Base-by-base conservation (phyloP, 2,329 filamentous ascomycete species). In the Aurifilum marmelostoma region DNA sequence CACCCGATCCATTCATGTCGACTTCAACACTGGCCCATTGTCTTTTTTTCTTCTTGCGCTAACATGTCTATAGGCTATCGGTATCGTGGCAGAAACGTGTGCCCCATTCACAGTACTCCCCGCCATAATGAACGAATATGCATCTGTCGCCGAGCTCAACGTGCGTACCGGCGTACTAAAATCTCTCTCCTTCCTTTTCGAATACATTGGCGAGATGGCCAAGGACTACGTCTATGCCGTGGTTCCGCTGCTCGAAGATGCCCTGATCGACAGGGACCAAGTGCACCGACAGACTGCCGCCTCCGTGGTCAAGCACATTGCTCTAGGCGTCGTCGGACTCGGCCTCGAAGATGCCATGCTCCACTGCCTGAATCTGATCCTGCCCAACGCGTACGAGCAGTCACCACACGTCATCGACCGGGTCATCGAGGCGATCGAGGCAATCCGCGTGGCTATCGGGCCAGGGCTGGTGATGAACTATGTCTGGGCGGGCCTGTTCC, bases 171-270 rank as follows among this genome's bases (percentile, higher is more conserved):
- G 96, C 82, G 96, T 99, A 43, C 89, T 99, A 77, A 99, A 99
- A 80, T 94, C 94, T 6, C 87, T 99, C 66, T 97, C 93, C 8
- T 99, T 99, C 86, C 86, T 99, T 71, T 99, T 98, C 77, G 96
- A 99, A 78, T 99, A 99, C 81, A 99, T 99, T 79, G 96, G 96
- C 72, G 96, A 99, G 81, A 98, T 99, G 96, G 93, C 94, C 72
- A 99, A 98, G 82, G 96, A 99, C 80, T 99, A 99, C 79, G 96
- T 99, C 77, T 99, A 99, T 77, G 96, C 97, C 24, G 94, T 99
- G 43, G 97, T 94, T 2, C 96, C 96, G 8, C 85, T 99, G 12
- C 89, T 99, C 1, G 96, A 99, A 78, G 96, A 99, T 77, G 96
- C 97, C 2, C 89, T 99, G 71, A 97, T 97, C 80, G 96, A 99